Percentiles rank a stretch among this genome's conserved stretches.
phyloP scores from a whole-genome alignment of 441 rosid genomes.

The Pelargonium cotyledonis region DNA sequence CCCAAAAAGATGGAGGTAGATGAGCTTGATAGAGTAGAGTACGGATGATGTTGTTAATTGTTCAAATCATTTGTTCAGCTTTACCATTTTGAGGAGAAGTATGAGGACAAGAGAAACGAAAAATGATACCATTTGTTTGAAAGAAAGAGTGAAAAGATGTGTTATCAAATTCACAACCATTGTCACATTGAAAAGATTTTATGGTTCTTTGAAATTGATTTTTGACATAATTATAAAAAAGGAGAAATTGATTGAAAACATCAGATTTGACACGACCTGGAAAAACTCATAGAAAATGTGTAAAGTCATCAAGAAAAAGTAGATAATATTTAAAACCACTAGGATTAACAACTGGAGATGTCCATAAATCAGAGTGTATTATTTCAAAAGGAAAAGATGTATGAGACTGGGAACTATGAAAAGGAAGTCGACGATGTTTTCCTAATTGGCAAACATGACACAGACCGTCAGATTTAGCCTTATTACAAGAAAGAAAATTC shows the following conservation, averaged over 20 bases:
- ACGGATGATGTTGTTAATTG: neutral
- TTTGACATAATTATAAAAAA: slow-evolving; percentile 4
- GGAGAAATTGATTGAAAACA: slow-evolving; percentile 1
- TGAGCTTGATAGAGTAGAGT: neutral
- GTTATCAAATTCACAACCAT: neutral
- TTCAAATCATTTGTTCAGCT: slow-evolving; percentile 3
- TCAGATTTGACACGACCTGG: neutral
- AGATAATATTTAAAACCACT: slow-evolving; percentile 1
- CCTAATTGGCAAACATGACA: neutral
- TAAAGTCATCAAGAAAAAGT: neutral
- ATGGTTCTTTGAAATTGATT: neutral
- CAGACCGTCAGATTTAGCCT: neutral
- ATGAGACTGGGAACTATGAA: neutral
- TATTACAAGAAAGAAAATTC: too few relatives aligned
- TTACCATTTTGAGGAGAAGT: slow-evolving; percentile 17
- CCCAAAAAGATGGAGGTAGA: neutral
- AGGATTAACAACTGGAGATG: neutral
- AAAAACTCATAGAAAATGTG: slow-evolving; percentile 6
- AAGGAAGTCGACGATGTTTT: neutral
- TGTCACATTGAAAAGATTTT: neutral
- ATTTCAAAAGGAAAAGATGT: neutral
- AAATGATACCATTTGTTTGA: neutral
- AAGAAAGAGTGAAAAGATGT: neutral
- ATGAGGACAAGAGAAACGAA: slow-evolving; percentile 8
- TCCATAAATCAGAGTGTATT: neutral